These are phyloP conservation scores for Funneliformis caledonium DNA, from an alignment of 371 early-diverging fungal genomes.

Conservation along the genomic window DNA sequence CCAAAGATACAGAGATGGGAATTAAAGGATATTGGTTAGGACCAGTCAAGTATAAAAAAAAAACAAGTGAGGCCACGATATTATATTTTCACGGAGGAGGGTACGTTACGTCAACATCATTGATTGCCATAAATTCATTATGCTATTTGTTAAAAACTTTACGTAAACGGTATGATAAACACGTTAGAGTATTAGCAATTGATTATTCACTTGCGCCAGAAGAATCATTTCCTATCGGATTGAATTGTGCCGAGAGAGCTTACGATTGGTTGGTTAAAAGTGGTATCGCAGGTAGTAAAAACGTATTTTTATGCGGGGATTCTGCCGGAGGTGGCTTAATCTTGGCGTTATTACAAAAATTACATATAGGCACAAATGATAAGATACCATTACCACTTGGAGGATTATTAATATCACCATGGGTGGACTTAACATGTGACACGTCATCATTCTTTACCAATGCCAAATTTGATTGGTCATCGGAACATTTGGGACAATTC, in stretches of 20 bases:
- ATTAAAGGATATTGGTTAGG: constrained; percentile 36
- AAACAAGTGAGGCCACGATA: background rate
- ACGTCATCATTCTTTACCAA: constrained; percentile 4
- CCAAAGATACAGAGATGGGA: background rate
- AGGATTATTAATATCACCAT: constrained; percentile 17
- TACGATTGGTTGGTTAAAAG: constrained; percentile 13
- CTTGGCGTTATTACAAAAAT: constrained; percentile 1
- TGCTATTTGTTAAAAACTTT: constrained; percentile 29
- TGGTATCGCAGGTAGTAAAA: constrained; percentile 10
- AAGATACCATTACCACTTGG: constrained; percentile 9
- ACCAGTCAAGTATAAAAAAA: background rate
- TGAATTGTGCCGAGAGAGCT: background rate
- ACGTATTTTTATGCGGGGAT: constrained; percentile 28
- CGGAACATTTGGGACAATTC: background rate
- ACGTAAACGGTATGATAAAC: constrained; percentile 6
- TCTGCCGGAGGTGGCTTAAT: constrained; percentile 12
- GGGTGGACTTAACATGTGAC: constrained; percentile 33
- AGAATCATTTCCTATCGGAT: background rate
- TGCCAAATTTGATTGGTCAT: constrained; percentile 8
- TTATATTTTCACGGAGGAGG: constrained; percentile 34
- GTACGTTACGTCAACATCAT: background rate
- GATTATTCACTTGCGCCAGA: constrained; percentile 22
- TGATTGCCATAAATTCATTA: background rate
- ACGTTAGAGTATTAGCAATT: constrained; percentile 18
- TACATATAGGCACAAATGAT: background rate